These are phyloP conservation scores for Citrus hindsii DNA, from an alignment of 345 rosid species.

Conservation along the genomic window DNA sequence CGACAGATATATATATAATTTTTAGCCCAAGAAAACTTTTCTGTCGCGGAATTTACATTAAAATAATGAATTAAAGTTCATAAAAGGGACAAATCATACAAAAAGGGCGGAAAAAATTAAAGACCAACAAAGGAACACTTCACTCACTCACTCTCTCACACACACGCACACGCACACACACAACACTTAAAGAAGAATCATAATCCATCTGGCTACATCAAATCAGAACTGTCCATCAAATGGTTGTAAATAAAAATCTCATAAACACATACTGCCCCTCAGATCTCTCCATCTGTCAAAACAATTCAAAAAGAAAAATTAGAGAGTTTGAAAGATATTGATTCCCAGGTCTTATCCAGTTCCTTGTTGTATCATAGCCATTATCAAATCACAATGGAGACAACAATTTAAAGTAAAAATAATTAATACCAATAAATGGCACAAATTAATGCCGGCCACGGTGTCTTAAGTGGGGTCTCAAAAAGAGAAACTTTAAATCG, in stretches of 20 bases:
- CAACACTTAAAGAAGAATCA: background rate
- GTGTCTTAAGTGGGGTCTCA: no score
- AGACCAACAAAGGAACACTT: background rate
- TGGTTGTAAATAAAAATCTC: background rate
- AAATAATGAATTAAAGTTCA: background rate
- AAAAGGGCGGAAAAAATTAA: no score
- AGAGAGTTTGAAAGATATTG: background rate
- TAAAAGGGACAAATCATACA: no score
- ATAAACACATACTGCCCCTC: background rate
- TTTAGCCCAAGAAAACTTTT: no score
- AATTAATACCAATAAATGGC: background rate
- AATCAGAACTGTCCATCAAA: background rate
- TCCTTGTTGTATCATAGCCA: no score
- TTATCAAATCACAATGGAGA: background rate
- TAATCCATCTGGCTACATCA: background rate
- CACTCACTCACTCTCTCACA: no score
- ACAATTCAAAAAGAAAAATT: background rate
- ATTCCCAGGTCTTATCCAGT: background rate
- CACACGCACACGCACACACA: background rate
- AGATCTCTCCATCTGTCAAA: slow-evolving; percentile 14
- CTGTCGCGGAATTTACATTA: no score
- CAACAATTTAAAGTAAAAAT: background rate
- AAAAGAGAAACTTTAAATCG: no score
- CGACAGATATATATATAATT: no score
- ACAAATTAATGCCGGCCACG: no score